These are phyloP conservation scores for Ophiostoma sp. DNA, from an alignment of 2,329 filamentous ascomycete species.

Conservation along the genomic window DNA sequence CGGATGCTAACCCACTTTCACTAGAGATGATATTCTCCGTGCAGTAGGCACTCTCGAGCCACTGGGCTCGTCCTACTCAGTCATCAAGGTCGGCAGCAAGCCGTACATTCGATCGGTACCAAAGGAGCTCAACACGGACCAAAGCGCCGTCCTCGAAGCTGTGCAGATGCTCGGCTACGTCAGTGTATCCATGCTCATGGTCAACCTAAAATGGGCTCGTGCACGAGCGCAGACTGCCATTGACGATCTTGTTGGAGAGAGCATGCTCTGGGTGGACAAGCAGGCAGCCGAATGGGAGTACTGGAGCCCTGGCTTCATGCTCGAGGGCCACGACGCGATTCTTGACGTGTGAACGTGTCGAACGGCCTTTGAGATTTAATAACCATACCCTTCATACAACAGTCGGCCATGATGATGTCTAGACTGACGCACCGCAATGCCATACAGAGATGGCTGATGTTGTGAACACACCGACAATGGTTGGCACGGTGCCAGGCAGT, in stretches of 20 bases:
- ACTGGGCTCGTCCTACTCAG: slow-evolving; percentile 82
- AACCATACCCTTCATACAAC: background rate
- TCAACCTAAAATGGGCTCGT: slow-evolving; percentile 82
- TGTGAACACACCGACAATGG: background rate
- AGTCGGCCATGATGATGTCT: background rate
- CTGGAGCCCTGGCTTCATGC: slow-evolving; percentile 81
- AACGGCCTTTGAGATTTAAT: background rate
- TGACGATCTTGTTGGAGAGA: slow-evolving; percentile 84
- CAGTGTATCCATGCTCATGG: slow-evolving; percentile 81
- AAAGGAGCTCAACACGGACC: slow-evolving; percentile 92
- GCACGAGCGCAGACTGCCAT: slow-evolving; percentile 85
- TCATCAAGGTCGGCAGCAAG: slow-evolving; percentile 79
- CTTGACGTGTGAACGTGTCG: slow-evolving; percentile 28
- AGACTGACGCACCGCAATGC: background rate
- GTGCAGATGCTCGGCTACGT: slow-evolving; percentile 89
- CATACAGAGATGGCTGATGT: background rate
- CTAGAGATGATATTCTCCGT: slow-evolving; percentile 83
- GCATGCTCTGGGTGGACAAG: slow-evolving; percentile 90
- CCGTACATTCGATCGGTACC: slow-evolving; percentile 90
- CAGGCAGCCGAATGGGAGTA: slow-evolving; percentile 88
- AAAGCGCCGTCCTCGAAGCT: slow-evolving; percentile 87
- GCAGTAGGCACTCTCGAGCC: slow-evolving; percentile 86
- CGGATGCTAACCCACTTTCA: background rate
- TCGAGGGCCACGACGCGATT: slow-evolving; percentile 41
- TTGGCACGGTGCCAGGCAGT: background rate